Evolutionary conservation across 495 filamentous ascomycete species (phyloP).

Genomic region (Penicillium macrosclerotiorum): DNA sequence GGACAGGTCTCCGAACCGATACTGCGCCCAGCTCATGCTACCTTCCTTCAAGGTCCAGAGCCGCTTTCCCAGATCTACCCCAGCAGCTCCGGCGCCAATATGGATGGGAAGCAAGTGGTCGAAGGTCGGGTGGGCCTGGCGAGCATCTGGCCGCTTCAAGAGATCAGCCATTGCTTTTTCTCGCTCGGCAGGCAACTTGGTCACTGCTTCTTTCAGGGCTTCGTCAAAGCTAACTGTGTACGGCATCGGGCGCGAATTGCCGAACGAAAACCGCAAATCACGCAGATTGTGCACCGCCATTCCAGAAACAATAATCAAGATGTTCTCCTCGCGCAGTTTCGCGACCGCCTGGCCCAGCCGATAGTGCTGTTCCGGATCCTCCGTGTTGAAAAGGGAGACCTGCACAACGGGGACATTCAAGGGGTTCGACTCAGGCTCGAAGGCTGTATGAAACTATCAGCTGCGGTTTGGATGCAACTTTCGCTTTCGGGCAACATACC

Average conservation of each 20-base stretch:
- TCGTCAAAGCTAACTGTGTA: conserved; percentile 76
- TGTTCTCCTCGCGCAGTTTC: conserved; percentile 65
- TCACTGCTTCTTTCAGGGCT: conserved; percentile 70
- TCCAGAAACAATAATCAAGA: conserved; percentile 75
- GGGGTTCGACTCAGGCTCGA: conserved; percentile 70
- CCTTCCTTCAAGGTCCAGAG: conserved; percentile 66
- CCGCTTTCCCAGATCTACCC: conserved; percentile 58
- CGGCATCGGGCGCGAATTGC: conserved; percentile 50
- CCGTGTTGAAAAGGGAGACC: conserved; percentile 68
- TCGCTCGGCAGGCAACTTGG: conserved; percentile 50
- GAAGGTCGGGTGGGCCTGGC: conserved; percentile 73
- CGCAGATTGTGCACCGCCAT: conserved; percentile 86
- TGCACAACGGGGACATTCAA: conserved; percentile 77
- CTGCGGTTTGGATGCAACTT: background rate
- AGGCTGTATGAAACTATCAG: conserved; percentile 45
- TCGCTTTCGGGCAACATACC: conserved; percentile 31
- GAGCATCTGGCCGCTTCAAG: conserved; percentile 63
- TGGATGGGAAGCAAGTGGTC: conserved; percentile 81
- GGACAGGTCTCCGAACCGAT: conserved; percentile 69
- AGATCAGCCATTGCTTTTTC: conserved; percentile 59
- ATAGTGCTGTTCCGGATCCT: conserved; percentile 70
- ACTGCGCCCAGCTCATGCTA: conserved; percentile 72
- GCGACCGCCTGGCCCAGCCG: conserved; percentile 67
- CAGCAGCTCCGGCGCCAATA: conserved; percentile 70
- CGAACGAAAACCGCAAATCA: conserved; percentile 53